Evolutionary conservation across 2,329 filamentous ascomycete genomes (phyloP).

Genomic region (Gyromitra esculenta): DNA sequence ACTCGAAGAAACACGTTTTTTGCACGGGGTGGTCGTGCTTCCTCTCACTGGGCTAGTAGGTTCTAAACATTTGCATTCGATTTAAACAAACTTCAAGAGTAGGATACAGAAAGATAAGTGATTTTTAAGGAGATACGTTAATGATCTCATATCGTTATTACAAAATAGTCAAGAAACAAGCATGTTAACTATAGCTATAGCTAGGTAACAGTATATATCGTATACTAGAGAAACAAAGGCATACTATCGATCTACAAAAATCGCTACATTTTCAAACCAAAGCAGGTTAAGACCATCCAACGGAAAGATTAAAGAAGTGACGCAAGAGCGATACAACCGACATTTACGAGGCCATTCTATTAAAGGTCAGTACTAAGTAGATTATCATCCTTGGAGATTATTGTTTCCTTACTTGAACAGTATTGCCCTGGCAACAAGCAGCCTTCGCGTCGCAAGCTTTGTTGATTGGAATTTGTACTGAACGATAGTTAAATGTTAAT

Average conservation of each 20-base stretch:
- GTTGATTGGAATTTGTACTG: neutral
- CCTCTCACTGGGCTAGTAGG: neutral
- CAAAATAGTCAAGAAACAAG: neutral
- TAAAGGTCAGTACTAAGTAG: neutral
- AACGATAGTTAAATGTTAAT: neutral
- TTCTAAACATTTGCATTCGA: neutral
- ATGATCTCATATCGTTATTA: neutral
- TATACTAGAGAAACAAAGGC: neutral
- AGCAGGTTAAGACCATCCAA: neutral
- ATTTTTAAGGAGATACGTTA: neutral
- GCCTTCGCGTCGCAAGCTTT: neutral
- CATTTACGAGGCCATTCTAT: conserved; percentile 19
- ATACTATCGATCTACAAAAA: neutral
- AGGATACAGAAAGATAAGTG: neutral
- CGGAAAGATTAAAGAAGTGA: conserved; percentile 4
- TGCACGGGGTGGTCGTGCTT: too few species aligned
- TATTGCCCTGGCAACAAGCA: neutral
- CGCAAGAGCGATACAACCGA: conserved; percentile 19
- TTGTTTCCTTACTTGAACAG: neutral
- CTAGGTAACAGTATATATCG: neutral
- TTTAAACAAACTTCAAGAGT: neutral
- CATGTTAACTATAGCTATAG: neutral
- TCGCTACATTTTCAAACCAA: neutral
- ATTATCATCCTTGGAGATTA: too few species aligned
- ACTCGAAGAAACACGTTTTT: too few species aligned